A percentile compares a stretch with the other conserved stretches of the same genome.
These are phyloP conservation scores for Danielia reshetovae DNA, from an alignment of 805 yeast genomes.

Conservation along the genomic window DNA sequence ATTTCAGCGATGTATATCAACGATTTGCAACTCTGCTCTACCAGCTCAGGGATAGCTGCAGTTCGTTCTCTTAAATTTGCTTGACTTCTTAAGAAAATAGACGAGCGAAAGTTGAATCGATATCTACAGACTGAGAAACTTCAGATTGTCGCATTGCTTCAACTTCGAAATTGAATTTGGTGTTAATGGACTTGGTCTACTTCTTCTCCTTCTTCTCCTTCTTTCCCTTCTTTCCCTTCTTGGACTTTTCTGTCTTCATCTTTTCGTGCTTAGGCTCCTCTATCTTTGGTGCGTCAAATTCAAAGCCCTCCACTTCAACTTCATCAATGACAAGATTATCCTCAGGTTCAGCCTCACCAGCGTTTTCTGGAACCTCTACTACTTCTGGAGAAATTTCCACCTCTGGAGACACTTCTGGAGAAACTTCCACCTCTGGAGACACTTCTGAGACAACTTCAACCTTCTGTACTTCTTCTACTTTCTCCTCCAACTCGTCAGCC, in stretches of 20 bases:
- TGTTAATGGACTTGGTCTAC: too few relatives aligned
- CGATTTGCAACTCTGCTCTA: too few relatives aligned
- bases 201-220: constrained; percentile 9
- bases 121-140: too few relatives aligned
- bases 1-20: too few relatives aligned
- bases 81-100: too few relatives aligned
- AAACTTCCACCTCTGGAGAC: constrained; percentile 4
- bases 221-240: constrained; percentile 5
- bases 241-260: constrained; percentile 5
- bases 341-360: constrained; percentile 6
- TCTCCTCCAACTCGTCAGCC: constrained; percentile 5
- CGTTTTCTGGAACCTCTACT: not conserved
- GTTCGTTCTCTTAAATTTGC: too few relatives aligned
- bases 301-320: constrained; percentile 37
- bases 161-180: too few relatives aligned
- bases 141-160: too few relatives aligned
- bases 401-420: not conserved
- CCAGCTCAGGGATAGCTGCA: too few relatives aligned
- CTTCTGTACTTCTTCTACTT: constrained; percentile 1
- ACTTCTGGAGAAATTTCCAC: not conserved
- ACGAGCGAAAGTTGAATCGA: too few relatives aligned
- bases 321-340: constrained; percentile 39
- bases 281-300: constrained; percentile 4
- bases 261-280: constrained; percentile 8
- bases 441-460: not conserved